Base-by-base conservation (phyloP, 1,284 basidiomycete species). In the Tylopilus sp. region DNA sequence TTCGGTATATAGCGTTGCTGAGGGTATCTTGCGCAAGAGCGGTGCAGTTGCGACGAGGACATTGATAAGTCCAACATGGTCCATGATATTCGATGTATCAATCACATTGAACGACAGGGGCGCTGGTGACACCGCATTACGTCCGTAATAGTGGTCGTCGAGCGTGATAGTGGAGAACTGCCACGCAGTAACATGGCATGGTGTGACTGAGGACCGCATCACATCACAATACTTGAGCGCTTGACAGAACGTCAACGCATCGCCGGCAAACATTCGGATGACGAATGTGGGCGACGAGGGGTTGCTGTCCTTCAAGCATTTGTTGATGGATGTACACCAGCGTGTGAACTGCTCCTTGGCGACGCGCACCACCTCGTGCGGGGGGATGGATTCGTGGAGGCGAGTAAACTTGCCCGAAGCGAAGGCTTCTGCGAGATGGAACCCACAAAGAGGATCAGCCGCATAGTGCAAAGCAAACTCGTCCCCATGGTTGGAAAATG, bases 81-180 rank as follows among this genome's bases (percentile, higher is more conserved):
- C 80, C 15, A 66, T 52, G 10, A 83, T 58, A 50, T 82, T 82
- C 4, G 80, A 81, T 0, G 81, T 80, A 29, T 84, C 80, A 48
- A 84, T 79, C 36, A 81, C 71, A 47, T 81, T 70, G 66, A 83
- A 83, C 0, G 50, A 53, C 7, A 67, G 54, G 0, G 80, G 78
- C 0, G 76, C 75, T 0, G 50, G 43, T 1, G 50, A 57, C 1
- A 17, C 50, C 29, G 36, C 49, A 28, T 35, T 48, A 25, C 19
- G 19, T 6, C 57, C 58, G 50, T 81, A 80, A 9, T 70, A 69
- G 1, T 57, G 61, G 5, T 54, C 56, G 47, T 74, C 65, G 11
- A 81, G 64, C 2, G 62, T 52, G 33, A 80, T 64, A 6, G 61
- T 47, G 11, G 67, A 58, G 1, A 65, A 57, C 15, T 60, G 69